Conservation (phyloP, 129 eudicot species). For the Arctium lappa region DNA sequence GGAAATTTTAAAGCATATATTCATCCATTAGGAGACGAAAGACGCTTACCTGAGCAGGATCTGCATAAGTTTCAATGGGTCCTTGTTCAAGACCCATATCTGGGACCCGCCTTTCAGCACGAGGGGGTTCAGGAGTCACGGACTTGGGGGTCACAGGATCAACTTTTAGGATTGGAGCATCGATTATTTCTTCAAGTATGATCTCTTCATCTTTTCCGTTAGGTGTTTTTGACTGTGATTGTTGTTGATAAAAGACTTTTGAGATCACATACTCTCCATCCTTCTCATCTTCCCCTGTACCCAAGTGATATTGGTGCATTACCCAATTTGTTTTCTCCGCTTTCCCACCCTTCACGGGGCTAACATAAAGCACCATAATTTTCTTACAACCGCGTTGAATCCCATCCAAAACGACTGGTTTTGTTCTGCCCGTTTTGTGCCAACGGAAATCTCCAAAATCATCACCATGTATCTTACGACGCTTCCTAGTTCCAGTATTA, state of each 20-base stretch:
- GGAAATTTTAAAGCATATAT: neutral
- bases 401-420: conserved; percentile 74
- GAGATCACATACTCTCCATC: conserved; percentile 93
- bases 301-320: conserved; percentile 97
- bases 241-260: conserved; percentile 93
- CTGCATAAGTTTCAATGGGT: conserved; percentile 5
- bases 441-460: conserved; percentile 85
- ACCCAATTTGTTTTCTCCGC: conserved; percentile 97
- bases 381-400: conserved; percentile 85
- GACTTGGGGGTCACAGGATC: conserved; percentile 76
- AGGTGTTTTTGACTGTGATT: conserved; percentile 46
- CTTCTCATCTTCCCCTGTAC: conserved; percentile 84
- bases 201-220: conserved; percentile 48
- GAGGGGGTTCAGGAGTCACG: conserved; percentile 72
- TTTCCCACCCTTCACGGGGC: conserved; percentile 68
- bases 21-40: neutral
- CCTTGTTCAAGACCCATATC: conserved; percentile 36
- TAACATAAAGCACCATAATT: conserved; percentile 92
- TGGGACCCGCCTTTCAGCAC: conserved; percentile 45
- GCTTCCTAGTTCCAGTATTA: conserved; percentile 84
- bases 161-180: conserved; percentile 33
- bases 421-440: conserved; percentile 97
- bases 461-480: conserved; percentile 83
- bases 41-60: conserved; percentile 43
- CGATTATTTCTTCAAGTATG: conserved; percentile 28